Evolutionary conservation across 495 filamentous ascomycete genomes (phyloP).

Genomic region (Penicillium verhagenii): DNA sequence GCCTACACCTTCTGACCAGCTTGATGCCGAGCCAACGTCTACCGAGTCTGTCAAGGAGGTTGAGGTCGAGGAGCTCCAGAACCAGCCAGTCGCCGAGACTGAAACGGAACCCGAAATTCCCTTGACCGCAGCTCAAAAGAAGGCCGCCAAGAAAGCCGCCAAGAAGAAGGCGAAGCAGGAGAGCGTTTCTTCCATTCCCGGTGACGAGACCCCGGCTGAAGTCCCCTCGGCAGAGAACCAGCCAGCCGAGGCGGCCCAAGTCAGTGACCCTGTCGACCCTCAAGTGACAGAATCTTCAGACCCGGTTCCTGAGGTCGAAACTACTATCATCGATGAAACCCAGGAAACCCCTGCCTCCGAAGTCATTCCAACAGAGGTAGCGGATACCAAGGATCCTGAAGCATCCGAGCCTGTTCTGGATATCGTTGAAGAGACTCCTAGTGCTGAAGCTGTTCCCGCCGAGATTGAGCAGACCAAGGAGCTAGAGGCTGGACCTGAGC

Average conservation of each 20-base stretch:
- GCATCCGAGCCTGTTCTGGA: neutral
- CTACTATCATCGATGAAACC: neutral
- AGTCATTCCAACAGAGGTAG: neutral
- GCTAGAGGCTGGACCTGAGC: neutral
- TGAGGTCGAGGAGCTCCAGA: slow-evolving; percentile 1
- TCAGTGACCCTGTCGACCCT: slow-evolving; percentile 2
- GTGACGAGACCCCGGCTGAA: slow-evolving; percentile 18
- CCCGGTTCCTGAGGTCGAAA: neutral
- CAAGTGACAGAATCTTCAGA: neutral
- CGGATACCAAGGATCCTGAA: neutral
- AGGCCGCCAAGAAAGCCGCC: slow-evolving; percentile 43
- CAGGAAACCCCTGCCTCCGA: neutral
- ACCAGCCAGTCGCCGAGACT: slow-evolving; percentile 1
- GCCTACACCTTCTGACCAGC: too few relatives aligned
- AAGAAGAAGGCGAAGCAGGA: slow-evolving; percentile 29
- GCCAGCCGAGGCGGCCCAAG: neutral
- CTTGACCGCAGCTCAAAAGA: slow-evolving; percentile 29
- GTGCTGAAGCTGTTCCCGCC: neutral
- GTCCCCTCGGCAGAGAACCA: neutral
- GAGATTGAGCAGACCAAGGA: slow-evolving; percentile 6
- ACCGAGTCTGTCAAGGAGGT: too few relatives aligned
- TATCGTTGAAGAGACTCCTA: neutral
- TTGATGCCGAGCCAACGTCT: too few relatives aligned
- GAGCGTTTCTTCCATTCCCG: slow-evolving; percentile 15
- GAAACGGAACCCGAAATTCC: slow-evolving; percentile 22